Evolutionary conservation across 2,329 filamentous ascomycete species (phyloP).

Genomic region (Penicillium sp.): DNA sequence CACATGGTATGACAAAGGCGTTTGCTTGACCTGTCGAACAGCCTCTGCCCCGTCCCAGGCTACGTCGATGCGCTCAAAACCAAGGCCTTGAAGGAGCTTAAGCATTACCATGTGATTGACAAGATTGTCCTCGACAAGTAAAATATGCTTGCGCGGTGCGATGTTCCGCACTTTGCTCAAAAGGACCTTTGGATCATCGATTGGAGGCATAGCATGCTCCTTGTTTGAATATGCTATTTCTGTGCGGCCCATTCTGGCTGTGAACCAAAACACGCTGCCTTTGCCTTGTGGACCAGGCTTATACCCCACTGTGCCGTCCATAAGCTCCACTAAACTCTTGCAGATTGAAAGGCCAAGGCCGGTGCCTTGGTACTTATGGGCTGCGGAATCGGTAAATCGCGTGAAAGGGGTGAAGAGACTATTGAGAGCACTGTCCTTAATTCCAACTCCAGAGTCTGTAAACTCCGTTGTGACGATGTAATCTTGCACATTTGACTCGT

Average conservation of each 20-base stretch:
- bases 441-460: slow-evolving; percentile 53
- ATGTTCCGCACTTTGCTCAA: slow-evolving; percentile 28
- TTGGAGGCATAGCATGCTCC: slow-evolving; percentile 13
- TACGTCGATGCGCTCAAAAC: slow-evolving; percentile 41
- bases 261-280: slow-evolving; percentile 54
- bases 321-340: slow-evolving; percentile 53
- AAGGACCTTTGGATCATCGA: slow-evolving; percentile 20
- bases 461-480: slow-evolving; percentile 51
- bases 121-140: slow-evolving; percentile 43
- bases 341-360: slow-evolving; percentile 56
- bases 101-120: slow-evolving; percentile 43
- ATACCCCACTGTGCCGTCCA: slow-evolving; percentile 52
- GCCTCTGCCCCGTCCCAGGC: slow-evolving; percentile 45
- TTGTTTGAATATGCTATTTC: slow-evolving; percentile 22
- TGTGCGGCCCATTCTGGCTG: slow-evolving; percentile 40
- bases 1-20: slow-evolving; percentile 41
- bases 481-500: slow-evolving; percentile 37
- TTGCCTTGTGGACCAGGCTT: slow-evolving; percentile 42
- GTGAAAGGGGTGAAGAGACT: slow-evolving; percentile 55
- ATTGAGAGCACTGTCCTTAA: slow-evolving; percentile 43
- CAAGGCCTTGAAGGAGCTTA: slow-evolving; percentile 37
- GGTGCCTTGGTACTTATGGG: slow-evolving; percentile 53
- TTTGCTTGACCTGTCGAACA: slow-evolving; percentile 40
- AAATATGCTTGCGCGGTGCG: slow-evolving; percentile 40
- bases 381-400: slow-evolving; percentile 52